Conservation (phyloP, 139 green algal genomes). For the Parachlorella kessleri region DNA sequence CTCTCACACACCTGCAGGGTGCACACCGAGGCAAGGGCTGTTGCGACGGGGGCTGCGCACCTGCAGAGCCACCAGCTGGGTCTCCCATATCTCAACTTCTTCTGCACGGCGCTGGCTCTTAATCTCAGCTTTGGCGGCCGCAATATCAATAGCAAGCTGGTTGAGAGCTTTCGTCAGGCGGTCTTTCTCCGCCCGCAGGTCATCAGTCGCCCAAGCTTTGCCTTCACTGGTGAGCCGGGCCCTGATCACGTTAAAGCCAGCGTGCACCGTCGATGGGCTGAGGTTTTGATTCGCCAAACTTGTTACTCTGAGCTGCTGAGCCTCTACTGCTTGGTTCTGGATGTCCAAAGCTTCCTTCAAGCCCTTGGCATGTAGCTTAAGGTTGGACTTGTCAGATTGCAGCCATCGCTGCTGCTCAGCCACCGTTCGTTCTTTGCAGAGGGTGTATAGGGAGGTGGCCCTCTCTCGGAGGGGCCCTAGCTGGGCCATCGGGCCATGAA, state of each 20-base stretch:
- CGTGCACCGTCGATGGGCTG: not conserved
- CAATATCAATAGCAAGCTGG: conserved; percentile 35
- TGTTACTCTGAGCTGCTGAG: not conserved
- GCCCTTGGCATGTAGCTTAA: conserved; percentile 17
- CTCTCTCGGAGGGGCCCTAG: too few relatives aligned
- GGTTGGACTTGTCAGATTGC: conserved; percentile 22
- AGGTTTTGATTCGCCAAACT: not conserved
- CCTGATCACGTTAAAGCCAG: conserved; percentile 55
- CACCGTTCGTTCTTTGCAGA: not conserved
- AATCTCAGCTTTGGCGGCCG: conserved; percentile 34
- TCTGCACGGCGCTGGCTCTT: conserved; percentile 4
- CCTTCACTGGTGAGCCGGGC: conserved; percentile 21
- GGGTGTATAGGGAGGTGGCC: too few relatives aligned
- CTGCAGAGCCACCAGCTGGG: conserved; percentile 56
- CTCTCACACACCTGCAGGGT: too few relatives aligned
- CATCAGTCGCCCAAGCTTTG: conserved; percentile 21
- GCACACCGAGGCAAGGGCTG: too few relatives aligned
- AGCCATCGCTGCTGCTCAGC: conserved; percentile 8
- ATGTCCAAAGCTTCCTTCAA: not conserved
- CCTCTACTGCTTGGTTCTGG: not conserved
- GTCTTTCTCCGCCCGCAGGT: conserved; percentile 38
- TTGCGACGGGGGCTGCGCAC: conserved; percentile 7
- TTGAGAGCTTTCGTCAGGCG: conserved; percentile 32
- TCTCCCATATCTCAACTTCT: conserved; percentile 55
- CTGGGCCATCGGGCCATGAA: too few relatives aligned